phyloP scores from a whole-genome alignment of 768 basidiomycete species.

The Krasilnikovozyma curviuscula region DNA sequence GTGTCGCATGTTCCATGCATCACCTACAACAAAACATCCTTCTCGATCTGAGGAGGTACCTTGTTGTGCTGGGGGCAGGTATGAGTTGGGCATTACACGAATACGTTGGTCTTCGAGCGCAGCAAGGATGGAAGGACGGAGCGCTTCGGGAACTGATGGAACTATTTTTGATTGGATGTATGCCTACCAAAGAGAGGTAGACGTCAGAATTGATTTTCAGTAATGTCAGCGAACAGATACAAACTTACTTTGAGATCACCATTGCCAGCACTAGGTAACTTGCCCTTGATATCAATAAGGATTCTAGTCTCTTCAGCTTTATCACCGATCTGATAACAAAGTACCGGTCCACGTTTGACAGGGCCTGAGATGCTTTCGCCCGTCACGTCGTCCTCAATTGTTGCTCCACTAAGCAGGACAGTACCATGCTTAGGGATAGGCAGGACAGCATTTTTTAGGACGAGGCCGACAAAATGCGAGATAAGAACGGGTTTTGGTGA shows the following conservation, averaged over 20 bases:
- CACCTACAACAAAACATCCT: slow-evolving; percentile 70
- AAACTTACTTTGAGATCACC: slow-evolving; percentile 47
- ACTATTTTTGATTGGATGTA: slow-evolving; percentile 55
- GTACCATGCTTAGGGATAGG: slow-evolving; percentile 27
- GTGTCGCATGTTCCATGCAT: slow-evolving; percentile 98
- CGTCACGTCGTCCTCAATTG: slow-evolving; percentile 60
- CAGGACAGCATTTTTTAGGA: slow-evolving; percentile 51
- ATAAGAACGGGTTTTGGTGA: slow-evolving; percentile 29
- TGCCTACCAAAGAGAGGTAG: slow-evolving; percentile 27
- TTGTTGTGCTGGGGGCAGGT: slow-evolving; percentile 63
- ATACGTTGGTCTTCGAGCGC: slow-evolving; percentile 65
- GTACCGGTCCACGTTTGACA: slow-evolving; percentile 73
- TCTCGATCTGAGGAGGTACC: slow-evolving; percentile 32
- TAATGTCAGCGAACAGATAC: background rate
- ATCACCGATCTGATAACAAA: slow-evolving; percentile 77
- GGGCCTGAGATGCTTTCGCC: slow-evolving; percentile 59
- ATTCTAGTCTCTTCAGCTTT: slow-evolving; percentile 63
- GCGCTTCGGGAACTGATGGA: slow-evolving; percentile 56
- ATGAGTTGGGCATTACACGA: slow-evolving; percentile 86
- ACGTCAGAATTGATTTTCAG: background rate
- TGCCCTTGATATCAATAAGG: slow-evolving; percentile 70
- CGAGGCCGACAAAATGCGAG: slow-evolving; percentile 65
- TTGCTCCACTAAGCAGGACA: slow-evolving; percentile 17
- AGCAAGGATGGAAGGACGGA: slow-evolving; percentile 44
- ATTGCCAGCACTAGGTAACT: slow-evolving; percentile 41